Base-by-base conservation (phyloP, 169 alveolate genomes). In the Babesia caballi region DNA sequence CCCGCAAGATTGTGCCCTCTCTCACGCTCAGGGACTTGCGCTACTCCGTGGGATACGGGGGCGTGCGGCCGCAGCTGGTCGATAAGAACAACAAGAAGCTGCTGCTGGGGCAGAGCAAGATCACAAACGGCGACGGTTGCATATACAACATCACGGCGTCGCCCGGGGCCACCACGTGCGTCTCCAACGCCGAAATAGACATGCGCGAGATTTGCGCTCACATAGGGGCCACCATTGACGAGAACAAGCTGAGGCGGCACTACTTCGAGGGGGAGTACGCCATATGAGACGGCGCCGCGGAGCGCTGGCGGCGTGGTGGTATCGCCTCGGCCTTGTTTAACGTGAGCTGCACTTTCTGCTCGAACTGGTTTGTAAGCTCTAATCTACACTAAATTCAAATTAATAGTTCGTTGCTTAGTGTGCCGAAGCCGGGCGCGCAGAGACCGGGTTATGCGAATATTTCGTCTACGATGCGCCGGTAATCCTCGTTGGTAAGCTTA, bases 141-240 rank as follows among this genome's bases (percentile, higher is more conserved):
- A 90, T 91, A 5, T 91, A 90, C 82, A 91, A 91, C 67, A 83
- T 91, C 33, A 89, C 95, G 0, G 93, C 95, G 30, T 91, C 95
- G 14, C 95, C 95, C 3, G 95, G 95, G 6, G 95, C 94, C 41
- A 91, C 95, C 21, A 91, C 95, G 15, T 91, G 95, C 65, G 72
- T 91, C 23, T 91, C 94, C 7, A 90, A 86, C 66, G 93, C 94
- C 17, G 94, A 89, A 52, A 60, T 69, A 19, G 95, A 91, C 66
- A 83, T 85, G 92, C 75, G 91, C 58, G 88, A 85, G 14, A 88
- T 91, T 12, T 87, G 94, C 74, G 88, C 82, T 50, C 50, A 82
- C 28, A 53, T 91, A 21, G 92, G 91, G 12, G 95, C 93, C 2
- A 73, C 63, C 17, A 53, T 91, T 19, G 76, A 90, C 38, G 93